Conservation (phyloP, 1,284 basidiomycete genomes). For the Wallemia hederae region DNA sequence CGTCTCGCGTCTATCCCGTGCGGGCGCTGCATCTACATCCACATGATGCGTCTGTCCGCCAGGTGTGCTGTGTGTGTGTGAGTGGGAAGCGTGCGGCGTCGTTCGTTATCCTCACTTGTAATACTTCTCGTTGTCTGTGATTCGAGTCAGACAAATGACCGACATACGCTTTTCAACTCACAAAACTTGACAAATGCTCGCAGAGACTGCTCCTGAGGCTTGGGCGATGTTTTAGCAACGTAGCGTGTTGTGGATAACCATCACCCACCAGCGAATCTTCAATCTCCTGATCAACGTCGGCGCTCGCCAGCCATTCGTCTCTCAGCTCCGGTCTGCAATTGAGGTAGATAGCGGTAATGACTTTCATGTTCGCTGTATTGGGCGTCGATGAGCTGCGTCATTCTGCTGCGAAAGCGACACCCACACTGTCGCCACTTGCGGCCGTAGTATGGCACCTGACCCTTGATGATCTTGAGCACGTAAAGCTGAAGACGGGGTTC, state of each 20-base stretch:
- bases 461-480: constrained; percentile 93
- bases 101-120: neutral
- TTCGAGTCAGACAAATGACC: constrained; percentile 7
- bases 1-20: neutral
- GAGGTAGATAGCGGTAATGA: constrained; percentile 92
- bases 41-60: constrained; percentile 5
- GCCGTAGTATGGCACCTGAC: constrained; percentile 92
- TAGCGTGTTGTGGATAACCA: neutral
- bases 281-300: constrained; percentile 66
- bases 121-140: constrained; percentile 1
- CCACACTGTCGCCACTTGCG: constrained; percentile 90
- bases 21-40: neutral
- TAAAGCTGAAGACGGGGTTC: constrained; percentile 85
- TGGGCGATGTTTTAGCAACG: constrained; percentile 1
- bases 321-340: constrained; percentile 86
- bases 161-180: constrained; percentile 20
- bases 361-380: constrained; percentile 82
- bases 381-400: neutral
- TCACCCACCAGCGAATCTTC: constrained; percentile 22
- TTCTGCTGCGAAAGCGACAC: constrained; percentile 8
- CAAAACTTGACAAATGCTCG: constrained; percentile 83
- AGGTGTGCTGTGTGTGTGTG: constrained; percentile 2
- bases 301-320: constrained; percentile 89
- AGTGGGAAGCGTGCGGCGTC: neutral
- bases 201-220: constrained; percentile 91